Base-by-base conservation (phyloP, 2,329 filamentous ascomycete genomes). In the Calonectria montana region DNA sequence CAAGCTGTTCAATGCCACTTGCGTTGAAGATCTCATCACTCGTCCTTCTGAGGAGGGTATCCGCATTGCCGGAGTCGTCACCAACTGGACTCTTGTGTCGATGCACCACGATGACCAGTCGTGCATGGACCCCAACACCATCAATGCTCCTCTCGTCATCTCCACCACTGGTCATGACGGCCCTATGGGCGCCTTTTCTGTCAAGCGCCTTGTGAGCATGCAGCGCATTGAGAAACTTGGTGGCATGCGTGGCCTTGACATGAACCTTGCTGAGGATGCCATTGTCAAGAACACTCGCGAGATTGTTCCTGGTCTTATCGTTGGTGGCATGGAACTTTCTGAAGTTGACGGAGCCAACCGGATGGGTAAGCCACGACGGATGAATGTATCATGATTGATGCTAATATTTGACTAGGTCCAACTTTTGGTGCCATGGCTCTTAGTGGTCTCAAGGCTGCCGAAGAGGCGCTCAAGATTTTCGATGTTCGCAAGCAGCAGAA, bases 61-160 rank as follows among this genome's bases (percentile, higher is more conserved):
- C 50, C 91, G 94, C 74, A 92, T 98, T 76, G 94, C 94, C 10
- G 95, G 95, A 79, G 95, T 98, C 1, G 96, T 98, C 67, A 97
- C 94, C 80, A 98, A 98, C 89, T 98, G 95, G 95, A 98, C 95
- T 1, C 89, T 98, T 29, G 95, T 98, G 61, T 91, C 92, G 50
- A 94, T 96, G 88, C 93, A 96, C 84, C 94, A 96, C 84, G 93
- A 95, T 81, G 94, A 96, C 82, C 95, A 97, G 87, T 94, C 91
- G 73, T 98, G 95, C 92, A 97, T 98, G 95, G 96, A 98, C 83
- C 95, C 95, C 77, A 97, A 97, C 90, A 98, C 95, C 80, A 97
- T 98, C 90, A 98, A 97, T 82, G 94, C 95, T 0, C 95, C 95
- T 1, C 84, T 98, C 71, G 88, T 98, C 81, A 94, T 98, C 86